Evolutionary conservation across 805 yeast species (phyloP).

Genomic region (Candida sphagnicola): DNA sequence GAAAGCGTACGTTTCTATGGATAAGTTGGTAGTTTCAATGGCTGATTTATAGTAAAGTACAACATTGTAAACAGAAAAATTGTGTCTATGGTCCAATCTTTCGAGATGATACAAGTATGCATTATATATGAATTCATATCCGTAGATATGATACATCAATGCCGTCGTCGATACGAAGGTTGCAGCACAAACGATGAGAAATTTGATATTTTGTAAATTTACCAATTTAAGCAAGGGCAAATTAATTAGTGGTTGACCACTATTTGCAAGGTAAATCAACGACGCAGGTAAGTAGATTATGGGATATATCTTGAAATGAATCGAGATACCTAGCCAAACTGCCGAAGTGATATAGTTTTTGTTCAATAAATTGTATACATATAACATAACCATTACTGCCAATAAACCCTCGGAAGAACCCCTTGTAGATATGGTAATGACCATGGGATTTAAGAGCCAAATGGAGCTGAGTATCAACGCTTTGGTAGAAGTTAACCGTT

Average conservation of each 20-base stretch:
- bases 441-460: constrained; percentile 96
- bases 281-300: constrained; percentile 80
- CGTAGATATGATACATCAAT: constrained; percentile 67
- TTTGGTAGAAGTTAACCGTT: constrained; percentile 12
- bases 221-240: constrained; percentile 34
- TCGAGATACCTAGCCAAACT: constrained; percentile 64
- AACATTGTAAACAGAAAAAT: constrained; percentile 84
- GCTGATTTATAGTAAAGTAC: constrained; percentile 62
- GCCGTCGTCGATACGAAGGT: constrained; percentile 48
- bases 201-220: constrained; percentile 30
- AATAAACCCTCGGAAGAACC: constrained; percentile 91
- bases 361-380: constrained; percentile 46
- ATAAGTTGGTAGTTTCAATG: not conserved
- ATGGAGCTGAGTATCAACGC: constrained; percentile 49
- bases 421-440: constrained; percentile 83
- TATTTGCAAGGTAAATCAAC: constrained; percentile 37
- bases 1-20: constrained; percentile 62
- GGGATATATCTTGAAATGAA: constrained; percentile 92
- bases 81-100: constrained; percentile 90
- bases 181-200: constrained; percentile 27
- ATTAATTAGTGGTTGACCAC: constrained; percentile 16
- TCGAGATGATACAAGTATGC: constrained; percentile 80
- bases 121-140: constrained; percentile 69
- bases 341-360: constrained; percentile 26
- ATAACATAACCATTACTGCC: constrained; percentile 67